Conservation (phyloP, 495 filamentous ascomycete species). For the Corynascus novoguineensis region DNA sequence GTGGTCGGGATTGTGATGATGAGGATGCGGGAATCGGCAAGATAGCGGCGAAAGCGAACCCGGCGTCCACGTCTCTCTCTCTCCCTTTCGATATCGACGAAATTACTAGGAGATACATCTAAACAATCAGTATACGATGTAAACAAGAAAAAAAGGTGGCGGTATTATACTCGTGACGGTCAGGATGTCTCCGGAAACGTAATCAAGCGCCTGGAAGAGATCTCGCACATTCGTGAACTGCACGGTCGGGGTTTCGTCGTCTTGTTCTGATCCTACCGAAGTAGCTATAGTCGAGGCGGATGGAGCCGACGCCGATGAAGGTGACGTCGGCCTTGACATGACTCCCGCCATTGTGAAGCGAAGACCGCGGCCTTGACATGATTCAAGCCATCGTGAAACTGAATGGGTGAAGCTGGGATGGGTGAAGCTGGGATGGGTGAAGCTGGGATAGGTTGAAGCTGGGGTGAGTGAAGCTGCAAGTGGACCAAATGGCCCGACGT, state of each 20-base stretch:
- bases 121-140: neutral
- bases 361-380: neutral
- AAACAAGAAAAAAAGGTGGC: neutral
- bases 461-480: too few species aligned
- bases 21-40: constrained; percentile 9
- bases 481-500: too few species aligned
- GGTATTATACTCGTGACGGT: neutral
- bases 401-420: too few species aligned
- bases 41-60: constrained; percentile 22
- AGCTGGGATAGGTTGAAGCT: too few species aligned
- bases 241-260: neutral
- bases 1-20: constrained; percentile 19
- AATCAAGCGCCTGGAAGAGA: neutral
- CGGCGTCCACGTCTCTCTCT: constrained; percentile 14
- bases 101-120: constrained; percentile 8
- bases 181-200: neutral
- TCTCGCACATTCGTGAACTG: neutral
- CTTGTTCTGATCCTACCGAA: neutral
- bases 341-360: neutral
- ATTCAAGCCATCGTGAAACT: neutral
- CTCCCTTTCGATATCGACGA: constrained; percentile 13
- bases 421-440: too few species aligned
- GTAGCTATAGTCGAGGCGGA: neutral
- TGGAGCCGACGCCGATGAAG: neutral
- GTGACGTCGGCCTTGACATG: neutral